phyloP scores from a whole-genome alignment of 352 stramenopile genomes.

The Pythium myriotylum region DNA sequence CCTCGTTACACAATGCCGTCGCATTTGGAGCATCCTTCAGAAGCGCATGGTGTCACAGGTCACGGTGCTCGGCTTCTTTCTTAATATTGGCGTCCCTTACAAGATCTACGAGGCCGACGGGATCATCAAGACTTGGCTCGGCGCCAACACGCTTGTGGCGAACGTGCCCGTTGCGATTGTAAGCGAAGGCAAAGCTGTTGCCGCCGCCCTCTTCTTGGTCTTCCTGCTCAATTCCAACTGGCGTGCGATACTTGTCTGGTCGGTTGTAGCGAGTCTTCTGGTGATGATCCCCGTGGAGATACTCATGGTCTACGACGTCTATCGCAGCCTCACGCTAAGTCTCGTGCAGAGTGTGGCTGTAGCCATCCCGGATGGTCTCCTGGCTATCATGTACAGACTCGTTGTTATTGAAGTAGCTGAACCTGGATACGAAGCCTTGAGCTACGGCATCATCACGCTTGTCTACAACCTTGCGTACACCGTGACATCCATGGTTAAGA shows the following conservation, averaged over 20 bases:
- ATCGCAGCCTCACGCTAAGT: conserved; percentile 13
- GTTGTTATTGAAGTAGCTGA: conserved; percentile 26
- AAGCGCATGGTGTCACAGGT: conserved; percentile 24
- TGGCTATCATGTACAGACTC: conserved; percentile 13
- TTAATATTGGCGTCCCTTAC: not conserved
- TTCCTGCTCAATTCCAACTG: conserved; percentile 29
- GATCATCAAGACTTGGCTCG: conserved; percentile 12
- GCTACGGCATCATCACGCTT: conserved; percentile 25
- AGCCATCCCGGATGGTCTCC: conserved; percentile 3
- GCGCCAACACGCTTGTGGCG: conserved; percentile 1
- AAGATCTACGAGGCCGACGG: not conserved
- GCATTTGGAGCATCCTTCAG: conserved; percentile 26
- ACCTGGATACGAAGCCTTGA: conserved; percentile 19
- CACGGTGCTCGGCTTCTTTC: conserved; percentile 21
- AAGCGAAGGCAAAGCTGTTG: conserved; percentile 7
- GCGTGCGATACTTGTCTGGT: conserved; percentile 10
- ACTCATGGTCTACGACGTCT: conserved; percentile 23
- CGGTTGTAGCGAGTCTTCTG: not conserved
- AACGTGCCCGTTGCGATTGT: conserved; percentile 9
- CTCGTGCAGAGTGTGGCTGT: conserved; percentile 1
- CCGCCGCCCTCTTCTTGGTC: conserved; percentile 6
- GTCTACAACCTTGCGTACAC: conserved; percentile 21
- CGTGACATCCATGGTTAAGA: conserved; percentile 11
- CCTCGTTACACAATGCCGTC: conserved; percentile 10
- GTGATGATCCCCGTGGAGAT: conserved; percentile 14